A percentile compares a stretch with the other conserved stretches of the same genome.
phyloP scores from a whole-genome alignment of 2,329 filamentous ascomycete genomes.

The Cordyceps cicadae region DNA sequence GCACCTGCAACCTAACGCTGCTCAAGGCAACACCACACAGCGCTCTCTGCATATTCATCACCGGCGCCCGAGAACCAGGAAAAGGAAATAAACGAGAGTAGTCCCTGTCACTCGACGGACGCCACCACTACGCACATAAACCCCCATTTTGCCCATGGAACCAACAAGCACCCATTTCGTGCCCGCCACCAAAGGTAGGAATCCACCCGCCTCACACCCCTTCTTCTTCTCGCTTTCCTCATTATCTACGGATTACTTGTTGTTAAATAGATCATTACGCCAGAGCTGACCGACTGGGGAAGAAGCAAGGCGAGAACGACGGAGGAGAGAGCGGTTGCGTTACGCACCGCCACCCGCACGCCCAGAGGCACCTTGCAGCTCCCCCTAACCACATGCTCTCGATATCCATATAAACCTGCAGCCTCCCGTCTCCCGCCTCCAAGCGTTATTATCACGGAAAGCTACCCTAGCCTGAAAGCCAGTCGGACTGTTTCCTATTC shows the following conservation, averaged over 20 bases:
- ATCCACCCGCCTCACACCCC: neutral
- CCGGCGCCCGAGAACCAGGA: neutral
- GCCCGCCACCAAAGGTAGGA: neutral
- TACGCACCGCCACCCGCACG: neutral
- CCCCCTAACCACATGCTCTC: neutral
- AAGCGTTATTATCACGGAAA: neutral
- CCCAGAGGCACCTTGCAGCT: neutral
- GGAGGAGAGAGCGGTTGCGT: neutral
- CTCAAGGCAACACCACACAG: neutral
- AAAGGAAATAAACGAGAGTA: neutral
- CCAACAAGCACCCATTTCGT: conserved; percentile 7
- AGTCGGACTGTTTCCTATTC: neutral
- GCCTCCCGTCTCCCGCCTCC: neutral
- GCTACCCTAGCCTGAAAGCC: neutral
- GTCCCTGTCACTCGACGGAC: neutral
- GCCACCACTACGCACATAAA: neutral
- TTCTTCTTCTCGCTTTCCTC: neutral
- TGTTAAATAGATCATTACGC: neutral
- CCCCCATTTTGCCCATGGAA: neutral
- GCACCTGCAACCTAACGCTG: conserved; percentile 5
- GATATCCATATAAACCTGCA: conserved; percentile 5
- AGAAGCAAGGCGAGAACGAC: neutral
- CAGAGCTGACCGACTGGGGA: neutral
- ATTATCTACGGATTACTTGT: neutral
- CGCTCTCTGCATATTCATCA: neutral